Evolutionary conservation across 441 rosid species (phyloP).

Genomic region (Brassica hybrid): DNA sequence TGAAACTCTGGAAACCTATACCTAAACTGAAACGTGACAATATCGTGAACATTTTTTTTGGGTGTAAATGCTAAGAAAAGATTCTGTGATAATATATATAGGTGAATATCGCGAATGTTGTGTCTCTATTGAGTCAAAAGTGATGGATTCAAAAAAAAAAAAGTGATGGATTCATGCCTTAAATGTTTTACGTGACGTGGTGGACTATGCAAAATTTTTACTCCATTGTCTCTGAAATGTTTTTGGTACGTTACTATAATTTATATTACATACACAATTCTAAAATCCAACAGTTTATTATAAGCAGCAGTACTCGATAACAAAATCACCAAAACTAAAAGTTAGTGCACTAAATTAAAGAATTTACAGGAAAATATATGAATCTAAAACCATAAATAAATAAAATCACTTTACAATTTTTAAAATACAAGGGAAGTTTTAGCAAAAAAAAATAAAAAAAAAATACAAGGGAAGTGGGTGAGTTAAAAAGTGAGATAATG

Average conservation of each 20-base stretch:
- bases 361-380: background rate
- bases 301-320: background rate
- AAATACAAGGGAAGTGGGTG: constrained; percentile 33
- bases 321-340: background rate
- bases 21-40: constrained; percentile 20
- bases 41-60: background rate
- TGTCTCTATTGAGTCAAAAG: constrained; percentile 28
- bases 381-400: background rate
- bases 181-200: constrained; percentile 47
- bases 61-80: too few relatives aligned
- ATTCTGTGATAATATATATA: too few relatives aligned
- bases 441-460: too few relatives aligned
- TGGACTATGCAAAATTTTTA: constrained; percentile 35
- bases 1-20: constrained; percentile 21
- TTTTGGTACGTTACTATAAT: constrained; percentile 1
- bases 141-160: background rate
- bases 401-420: background rate
- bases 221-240: constrained; percentile 9
- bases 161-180: constrained; percentile 8
- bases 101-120: constrained; percentile 24
- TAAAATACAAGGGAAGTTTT: constrained; percentile 5
- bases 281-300: background rate
- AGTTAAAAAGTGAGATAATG: constrained; percentile 50
- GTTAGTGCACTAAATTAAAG: background rate
- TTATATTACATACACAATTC: background rate